Evolutionary conservation across 208 protist species (phyloP).

Genomic region (Wallacemonas rigidus): DNA sequence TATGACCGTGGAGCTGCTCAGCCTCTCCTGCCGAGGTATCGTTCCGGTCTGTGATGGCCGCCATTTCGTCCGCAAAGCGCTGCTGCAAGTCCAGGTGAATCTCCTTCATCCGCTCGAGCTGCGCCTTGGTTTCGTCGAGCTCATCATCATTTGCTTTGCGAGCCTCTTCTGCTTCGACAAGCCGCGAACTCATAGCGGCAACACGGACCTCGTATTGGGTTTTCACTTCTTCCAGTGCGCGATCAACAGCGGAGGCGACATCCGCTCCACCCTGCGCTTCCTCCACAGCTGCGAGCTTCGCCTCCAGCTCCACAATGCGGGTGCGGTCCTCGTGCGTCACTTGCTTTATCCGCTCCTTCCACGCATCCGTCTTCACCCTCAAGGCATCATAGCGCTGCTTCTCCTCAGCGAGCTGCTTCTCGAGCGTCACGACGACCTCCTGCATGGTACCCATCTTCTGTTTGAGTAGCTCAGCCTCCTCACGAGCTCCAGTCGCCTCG

Average conservation of each 20-base stretch:
- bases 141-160: slow-evolving; percentile 17
- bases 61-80: slow-evolving; percentile 39
- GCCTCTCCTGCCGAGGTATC: slow-evolving; percentile 19
- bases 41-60: slow-evolving; percentile 23
- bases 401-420: slow-evolving; percentile 56
- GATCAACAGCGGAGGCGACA: slow-evolving; percentile 23
- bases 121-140: slow-evolving; percentile 23
- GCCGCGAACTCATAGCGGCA: not conserved
- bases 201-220: slow-evolving; percentile 18
- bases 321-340: slow-evolving; percentile 44
- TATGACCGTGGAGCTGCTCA: slow-evolving; percentile 6
- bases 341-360: slow-evolving; percentile 68
- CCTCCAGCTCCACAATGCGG: slow-evolving; percentile 42
- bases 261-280: slow-evolving; percentile 16
- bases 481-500: slow-evolving; percentile 29
- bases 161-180: not conserved
- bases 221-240: slow-evolving; percentile 22
- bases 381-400: slow-evolving; percentile 36
- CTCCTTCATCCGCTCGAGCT: slow-evolving; percentile 34
- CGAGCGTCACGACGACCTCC: slow-evolving; percentile 39
- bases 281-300: slow-evolving; percentile 26
- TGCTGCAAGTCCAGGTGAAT: slow-evolving; percentile 33
- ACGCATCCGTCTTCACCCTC: slow-evolving; percentile 49
- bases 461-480: slow-evolving; percentile 59
- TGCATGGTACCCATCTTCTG: slow-evolving; percentile 68